These are phyloP conservation scores for Microsporum audouinii DNA, from an alignment of 2,329 filamentous ascomycete genomes.

Conservation along the genomic window DNA sequence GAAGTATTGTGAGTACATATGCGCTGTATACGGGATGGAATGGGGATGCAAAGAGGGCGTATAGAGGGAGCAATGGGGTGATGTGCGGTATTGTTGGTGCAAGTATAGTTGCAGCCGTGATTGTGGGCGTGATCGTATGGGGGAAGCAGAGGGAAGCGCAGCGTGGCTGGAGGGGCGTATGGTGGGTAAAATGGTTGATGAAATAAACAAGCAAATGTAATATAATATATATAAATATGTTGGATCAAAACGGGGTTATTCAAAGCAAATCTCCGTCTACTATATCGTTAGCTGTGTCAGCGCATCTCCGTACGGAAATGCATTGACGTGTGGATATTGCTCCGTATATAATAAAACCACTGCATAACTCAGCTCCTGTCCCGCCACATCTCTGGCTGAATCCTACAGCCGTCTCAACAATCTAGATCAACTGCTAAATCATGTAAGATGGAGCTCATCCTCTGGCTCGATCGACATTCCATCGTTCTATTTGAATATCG, in stretches of 20 bases:
- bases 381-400: too few relatives aligned
- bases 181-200: conserved; percentile 13
- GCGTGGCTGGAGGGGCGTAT: conserved; percentile 28
- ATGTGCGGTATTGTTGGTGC: conserved; percentile 77
- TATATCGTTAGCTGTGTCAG: too few relatives aligned
- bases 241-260: neutral
- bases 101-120: conserved; percentile 55
- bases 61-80: conserved; percentile 69
- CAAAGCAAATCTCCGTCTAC: neutral
- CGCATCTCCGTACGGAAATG: too few relatives aligned
- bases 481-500: too few relatives aligned
- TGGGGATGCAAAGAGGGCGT: conserved; percentile 62
- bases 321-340: too few relatives aligned
- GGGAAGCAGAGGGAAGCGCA: conserved; percentile 26
- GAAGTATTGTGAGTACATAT: conserved; percentile 78
- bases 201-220: conserved; percentile 1
- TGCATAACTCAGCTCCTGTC: too few relatives aligned
- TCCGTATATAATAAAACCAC: too few relatives aligned
- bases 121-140: conserved; percentile 55
- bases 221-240: neutral
- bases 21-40: conserved; percentile 82
- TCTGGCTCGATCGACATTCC: too few relatives aligned
- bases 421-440: too few relatives aligned
- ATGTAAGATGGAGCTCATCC: too few relatives aligned
- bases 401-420: too few relatives aligned